Evolutionary conservation across 768 basidiomycete genomes (phyloP).

Genomic region (Auriscalpium vulgare): DNA sequence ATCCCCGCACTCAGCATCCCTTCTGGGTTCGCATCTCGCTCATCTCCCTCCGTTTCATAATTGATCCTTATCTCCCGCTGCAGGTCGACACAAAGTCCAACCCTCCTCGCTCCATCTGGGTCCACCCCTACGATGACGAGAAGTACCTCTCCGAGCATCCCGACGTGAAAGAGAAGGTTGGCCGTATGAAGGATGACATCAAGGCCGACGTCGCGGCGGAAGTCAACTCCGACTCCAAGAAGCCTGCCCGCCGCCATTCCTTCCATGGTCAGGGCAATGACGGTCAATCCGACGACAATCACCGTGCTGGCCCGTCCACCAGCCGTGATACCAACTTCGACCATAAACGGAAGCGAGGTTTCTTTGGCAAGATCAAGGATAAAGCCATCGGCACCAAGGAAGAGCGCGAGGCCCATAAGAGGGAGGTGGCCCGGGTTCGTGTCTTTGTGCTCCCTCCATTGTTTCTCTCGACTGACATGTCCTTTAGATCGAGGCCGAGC

Average conservation of each 20-base stretch:
- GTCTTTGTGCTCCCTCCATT: neutral
- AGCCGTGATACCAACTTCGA: neutral
- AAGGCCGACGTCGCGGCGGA: neutral
- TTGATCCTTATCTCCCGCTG: neutral
- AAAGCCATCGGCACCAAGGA: constrained; percentile 58
- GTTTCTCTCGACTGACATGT: neutral
- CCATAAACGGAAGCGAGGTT: constrained; percentile 35
- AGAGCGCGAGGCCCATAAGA: constrained; percentile 43
- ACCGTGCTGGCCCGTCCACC: neutral
- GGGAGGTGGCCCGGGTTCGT: constrained; percentile 24
- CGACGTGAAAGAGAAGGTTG: constrained; percentile 32
- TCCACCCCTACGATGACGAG: constrained; percentile 65
- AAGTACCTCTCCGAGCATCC: constrained; percentile 52
- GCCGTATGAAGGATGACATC: constrained; percentile 1
- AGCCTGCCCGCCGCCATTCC: constrained; percentile 13
- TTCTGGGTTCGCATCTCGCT: constrained; percentile 38
- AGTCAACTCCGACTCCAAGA: neutral
- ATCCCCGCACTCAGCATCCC: constrained; percentile 31
- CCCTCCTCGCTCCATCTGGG: constrained; percentile 65
- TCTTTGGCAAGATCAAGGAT: constrained; percentile 57
- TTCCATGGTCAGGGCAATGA: constrained; percentile 8
- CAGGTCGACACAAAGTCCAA: constrained; percentile 57
- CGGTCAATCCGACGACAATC: neutral
- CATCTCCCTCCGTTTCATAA: neutral
- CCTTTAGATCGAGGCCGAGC: constrained; percentile 8